These are phyloP conservation scores for Bjerkandera adusta DNA, from an alignment of 1,284 basidiomycete genomes.

Conservation along the genomic window DNA sequence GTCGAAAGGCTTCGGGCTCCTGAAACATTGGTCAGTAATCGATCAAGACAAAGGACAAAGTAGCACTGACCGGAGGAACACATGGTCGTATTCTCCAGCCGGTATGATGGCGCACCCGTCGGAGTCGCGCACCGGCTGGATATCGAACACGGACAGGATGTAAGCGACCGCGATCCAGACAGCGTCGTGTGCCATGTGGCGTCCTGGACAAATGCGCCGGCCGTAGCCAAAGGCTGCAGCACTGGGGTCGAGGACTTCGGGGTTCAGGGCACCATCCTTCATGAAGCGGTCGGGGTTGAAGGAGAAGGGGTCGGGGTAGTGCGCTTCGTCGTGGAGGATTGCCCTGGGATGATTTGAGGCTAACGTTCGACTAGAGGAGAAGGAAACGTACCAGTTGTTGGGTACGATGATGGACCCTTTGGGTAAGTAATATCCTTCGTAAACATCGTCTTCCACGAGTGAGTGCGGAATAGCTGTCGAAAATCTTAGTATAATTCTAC, in stretches of 20 bases:
- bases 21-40: too few relatives aligned
- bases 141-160: conserved; percentile 4
- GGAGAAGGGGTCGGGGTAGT: background rate
- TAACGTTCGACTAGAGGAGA: background rate
- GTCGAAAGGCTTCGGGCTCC: background rate
- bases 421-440: conserved; percentile 7
- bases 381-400: conserved; percentile 4
- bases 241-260: conserved; percentile 3
- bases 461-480: background rate
- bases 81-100: background rate
- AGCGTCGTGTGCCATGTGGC: conserved; percentile 6
- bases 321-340: conserved; percentile 7
- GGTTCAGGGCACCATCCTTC: conserved; percentile 1
- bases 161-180: conserved; percentile 5
- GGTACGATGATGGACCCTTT: conserved; percentile 5
- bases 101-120: background rate
- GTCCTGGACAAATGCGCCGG: conserved; percentile 8
- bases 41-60: too few relatives aligned
- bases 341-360: background rate
- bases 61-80: background rate
- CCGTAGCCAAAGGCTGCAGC: conserved; percentile 6
- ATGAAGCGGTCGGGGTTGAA: conserved; percentile 9
- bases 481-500: background rate
- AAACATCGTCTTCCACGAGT: conserved; percentile 3
- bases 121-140: background rate